Conservation (phyloP, 1,284 basidiomycete species). For the Polyporus tsugae region DNA sequence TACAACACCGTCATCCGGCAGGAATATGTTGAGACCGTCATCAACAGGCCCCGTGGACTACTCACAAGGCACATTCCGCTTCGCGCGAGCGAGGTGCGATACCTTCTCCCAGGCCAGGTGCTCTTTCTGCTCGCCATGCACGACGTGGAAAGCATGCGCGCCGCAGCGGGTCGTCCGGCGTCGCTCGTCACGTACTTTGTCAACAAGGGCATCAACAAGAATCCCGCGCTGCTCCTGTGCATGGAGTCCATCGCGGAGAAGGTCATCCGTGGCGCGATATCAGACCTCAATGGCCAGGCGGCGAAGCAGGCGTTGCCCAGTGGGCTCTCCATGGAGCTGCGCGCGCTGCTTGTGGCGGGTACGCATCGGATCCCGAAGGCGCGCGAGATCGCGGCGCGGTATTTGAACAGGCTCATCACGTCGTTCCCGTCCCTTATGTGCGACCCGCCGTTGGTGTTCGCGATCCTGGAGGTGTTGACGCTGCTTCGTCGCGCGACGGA, state of each 20-base stretch:
- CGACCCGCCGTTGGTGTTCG: slow-evolving; percentile 86
- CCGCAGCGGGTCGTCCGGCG: slow-evolving; percentile 82
- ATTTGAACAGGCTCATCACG: slow-evolving; percentile 87
- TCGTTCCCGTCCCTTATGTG: slow-evolving; percentile 96
- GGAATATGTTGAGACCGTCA: slow-evolving; percentile 83
- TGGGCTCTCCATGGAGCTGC: slow-evolving; percentile 80
- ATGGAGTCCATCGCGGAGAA: slow-evolving; percentile 91
- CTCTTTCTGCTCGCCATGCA: slow-evolving; percentile 91
- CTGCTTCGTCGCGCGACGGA: slow-evolving; percentile 90
- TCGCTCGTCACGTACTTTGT: slow-evolving; percentile 90
- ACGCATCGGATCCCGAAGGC: slow-evolving; percentile 88
- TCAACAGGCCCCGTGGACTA: slow-evolving; percentile 69
- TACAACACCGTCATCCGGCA: slow-evolving; percentile 94
- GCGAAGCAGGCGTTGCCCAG: slow-evolving; percentile 83
- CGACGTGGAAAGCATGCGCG: slow-evolving; percentile 90
- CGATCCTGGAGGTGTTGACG: slow-evolving; percentile 92
- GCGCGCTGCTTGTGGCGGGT: slow-evolving; percentile 78
- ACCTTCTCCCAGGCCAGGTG: slow-evolving; percentile 84
- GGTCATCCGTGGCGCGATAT: slow-evolving; percentile 80
- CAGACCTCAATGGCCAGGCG: slow-evolving; percentile 76
- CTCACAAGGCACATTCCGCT: slow-evolving; percentile 76
- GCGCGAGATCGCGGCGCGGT: slow-evolving; percentile 84
- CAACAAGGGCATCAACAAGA: slow-evolving; percentile 87
- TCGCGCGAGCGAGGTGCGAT: slow-evolving; percentile 77
- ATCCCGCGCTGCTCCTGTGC: slow-evolving; percentile 70